Conservation (phyloP, 148 eudicot species). For the Camellia sinensis region DNA sequence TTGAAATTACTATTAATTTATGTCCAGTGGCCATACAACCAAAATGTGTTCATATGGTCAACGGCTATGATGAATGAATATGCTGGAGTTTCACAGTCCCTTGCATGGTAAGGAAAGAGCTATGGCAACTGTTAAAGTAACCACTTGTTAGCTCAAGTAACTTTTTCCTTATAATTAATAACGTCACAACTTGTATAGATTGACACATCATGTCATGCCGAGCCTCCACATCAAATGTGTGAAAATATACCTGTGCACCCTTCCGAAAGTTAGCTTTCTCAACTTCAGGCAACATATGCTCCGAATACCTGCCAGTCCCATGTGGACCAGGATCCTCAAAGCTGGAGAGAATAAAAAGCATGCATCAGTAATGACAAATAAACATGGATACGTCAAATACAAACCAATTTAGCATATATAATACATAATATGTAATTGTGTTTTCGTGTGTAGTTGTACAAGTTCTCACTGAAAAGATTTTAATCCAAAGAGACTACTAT, state of each 20-base stretch:
- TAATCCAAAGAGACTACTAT: neutral
- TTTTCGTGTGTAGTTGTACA: neutral
- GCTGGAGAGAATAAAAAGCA: constrained; percentile 41
- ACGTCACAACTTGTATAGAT: neutral
- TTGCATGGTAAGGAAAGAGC: neutral
- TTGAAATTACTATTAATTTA: neutral
- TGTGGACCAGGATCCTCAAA: constrained; percentile 97
- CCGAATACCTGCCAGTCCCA: constrained; percentile 88
- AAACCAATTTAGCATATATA: constrained; percentile 6
- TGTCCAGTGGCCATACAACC: neutral
- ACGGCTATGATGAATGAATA: neutral
- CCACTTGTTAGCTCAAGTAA: neutral
- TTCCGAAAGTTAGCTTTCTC: constrained; percentile 76
- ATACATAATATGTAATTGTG: neutral
- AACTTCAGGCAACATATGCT: constrained; percentile 89
- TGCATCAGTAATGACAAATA: constrained; percentile 8
- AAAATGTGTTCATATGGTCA: neutral
- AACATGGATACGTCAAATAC: neutral
- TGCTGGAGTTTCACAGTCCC: neutral
- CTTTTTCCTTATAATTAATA: neutral
- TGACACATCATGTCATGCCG: neutral
- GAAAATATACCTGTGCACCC: constrained; percentile 81
- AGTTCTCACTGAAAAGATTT: neutral
- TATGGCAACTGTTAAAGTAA: neutral
- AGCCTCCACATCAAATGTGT: neutral